Evolutionary conservation across 2,329 filamentous ascomycete species (phyloP), one percentile per base, ranked within the genome.

Genomic region (Neofusicoccum parvum): DNA sequence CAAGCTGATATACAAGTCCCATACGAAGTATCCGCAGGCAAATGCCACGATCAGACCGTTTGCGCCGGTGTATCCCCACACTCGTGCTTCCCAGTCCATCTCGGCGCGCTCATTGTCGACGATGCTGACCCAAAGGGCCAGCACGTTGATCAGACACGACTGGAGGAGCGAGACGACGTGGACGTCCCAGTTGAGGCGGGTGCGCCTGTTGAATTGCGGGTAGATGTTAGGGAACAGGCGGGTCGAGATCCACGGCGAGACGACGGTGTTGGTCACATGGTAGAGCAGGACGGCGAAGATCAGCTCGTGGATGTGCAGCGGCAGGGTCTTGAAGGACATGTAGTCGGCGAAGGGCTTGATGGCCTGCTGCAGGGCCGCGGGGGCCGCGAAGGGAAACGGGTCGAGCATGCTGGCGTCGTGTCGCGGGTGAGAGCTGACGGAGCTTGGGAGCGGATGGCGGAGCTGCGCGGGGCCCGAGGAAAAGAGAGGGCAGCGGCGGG

Each of bases 141-240:
- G 79, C 54, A 70, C 75, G 76, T 90, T 92, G 79, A 96, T 91
- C 64, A 92, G 79, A 37, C 84, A 81, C 75, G 88, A 90, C 83
- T 96, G 92, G 65, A 92, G 82, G 70, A 95, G 85, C n/a, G 90
- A 93, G 37, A 95, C 92, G 64, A 94, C 88, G 75, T 94, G 92
- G 27, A 92, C 89, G 76, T 96, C 88, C 92, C 92, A 95, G 82
- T 91, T 95, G 68, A 92, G 82, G 74, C 85, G 86, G 65, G 90
- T 91, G 64, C 85, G 83, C 32, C 81, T 79, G 56, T 87, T 86
- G 70, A 92, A 83, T 54, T 79, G 78, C 37, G 81, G 75, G 79
- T 95, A 95, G 70, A 86, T 82, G 51, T 81, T 74, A 17, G 90
- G 87, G 69, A 90, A 88, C 67, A 92, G 75, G 65, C 80, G 73